Evolutionary conservation across 257 asterid species (phyloP).

Genomic region (Nemophila menziesii): DNA sequence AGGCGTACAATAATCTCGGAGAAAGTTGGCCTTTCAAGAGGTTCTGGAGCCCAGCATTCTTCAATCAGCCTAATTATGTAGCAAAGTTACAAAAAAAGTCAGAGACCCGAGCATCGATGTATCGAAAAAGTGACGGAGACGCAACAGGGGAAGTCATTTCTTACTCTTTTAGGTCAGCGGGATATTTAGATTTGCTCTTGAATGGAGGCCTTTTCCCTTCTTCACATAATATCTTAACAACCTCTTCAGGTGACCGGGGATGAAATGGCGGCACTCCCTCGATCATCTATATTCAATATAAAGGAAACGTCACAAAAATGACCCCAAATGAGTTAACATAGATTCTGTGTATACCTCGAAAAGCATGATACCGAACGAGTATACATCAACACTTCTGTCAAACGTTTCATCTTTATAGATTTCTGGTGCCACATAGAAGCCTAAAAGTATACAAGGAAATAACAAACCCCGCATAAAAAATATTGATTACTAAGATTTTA

Average conservation of each 20-base stretch:
- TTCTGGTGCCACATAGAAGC: slow-evolving; percentile 79
- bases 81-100: not conserved
- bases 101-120: too few species aligned
- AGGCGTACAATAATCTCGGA: slow-evolving; percentile 56
- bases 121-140: not conserved
- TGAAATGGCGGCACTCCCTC: slow-evolving; percentile 72
- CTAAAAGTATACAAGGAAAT: slow-evolving; percentile 26
- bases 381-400: slow-evolving; percentile 78
- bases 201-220: slow-evolving; percentile 75
- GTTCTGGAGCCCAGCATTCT: slow-evolving; percentile 80
- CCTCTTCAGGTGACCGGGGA: slow-evolving; percentile 71
- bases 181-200: slow-evolving; percentile 79
- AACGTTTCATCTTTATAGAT: slow-evolving; percentile 51
- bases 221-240: slow-evolving; percentile 41
- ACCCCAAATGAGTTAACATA: not conserved
- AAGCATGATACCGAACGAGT: slow-evolving; percentile 71
- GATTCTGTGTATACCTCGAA: slow-evolving; percentile 50
- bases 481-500: not conserved
- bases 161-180: slow-evolving; percentile 74
- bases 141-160: slow-evolving; percentile 9
- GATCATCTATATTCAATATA: slow-evolving; percentile 44
- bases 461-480: not conserved
- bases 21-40: slow-evolving; percentile 49
- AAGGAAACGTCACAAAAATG: not conserved
- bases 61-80: slow-evolving; percentile 57